Conservation (phyloP, 768 basidiomycete species). For the Hysterangium stoloniferum region DNA sequence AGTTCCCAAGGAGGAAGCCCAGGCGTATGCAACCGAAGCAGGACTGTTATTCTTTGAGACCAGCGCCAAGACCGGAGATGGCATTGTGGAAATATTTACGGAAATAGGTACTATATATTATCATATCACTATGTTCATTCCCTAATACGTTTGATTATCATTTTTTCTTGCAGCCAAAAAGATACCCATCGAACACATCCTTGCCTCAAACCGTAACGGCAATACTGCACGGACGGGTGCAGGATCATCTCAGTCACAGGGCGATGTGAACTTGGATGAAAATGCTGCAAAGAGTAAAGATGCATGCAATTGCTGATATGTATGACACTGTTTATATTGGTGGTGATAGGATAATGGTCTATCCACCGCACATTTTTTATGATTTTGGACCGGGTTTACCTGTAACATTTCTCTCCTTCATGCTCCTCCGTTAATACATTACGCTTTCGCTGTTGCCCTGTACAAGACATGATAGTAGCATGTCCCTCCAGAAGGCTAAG, state of each 20-base stretch:
- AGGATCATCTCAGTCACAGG: slow-evolving; percentile 44
- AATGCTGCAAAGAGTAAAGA: slow-evolving; percentile 60
- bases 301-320: slow-evolving; percentile 69
- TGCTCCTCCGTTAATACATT: slow-evolving; percentile 1
- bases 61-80: slow-evolving; percentile 93
- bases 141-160: background rate
- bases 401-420: background rate
- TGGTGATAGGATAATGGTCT: background rate
- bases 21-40: slow-evolving; percentile 94
- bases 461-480: slow-evolving; percentile 15
- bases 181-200: slow-evolving; percentile 88
- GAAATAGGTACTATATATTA: slow-evolving; percentile 61
- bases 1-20: slow-evolving; percentile 90
- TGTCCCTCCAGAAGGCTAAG: no score
- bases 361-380: background rate
- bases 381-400: slow-evolving; percentile 1
- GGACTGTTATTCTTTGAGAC: slow-evolving; percentile 96
- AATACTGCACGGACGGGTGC: slow-evolving; percentile 52
- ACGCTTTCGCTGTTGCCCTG: slow-evolving; percentile 9
- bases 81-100: slow-evolving; percentile 93
- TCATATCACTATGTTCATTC: background rate
- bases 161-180: slow-evolving; percentile 51
- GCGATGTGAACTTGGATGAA: slow-evolving; percentile 64
- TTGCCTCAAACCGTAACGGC: slow-evolving; percentile 71
- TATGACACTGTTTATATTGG: background rate